Evolutionary conservation across 768 basidiomycete species (phyloP), one percentile per base, ranked within the genome.

Genomic region (Auriscalpium vulgare): DNA sequence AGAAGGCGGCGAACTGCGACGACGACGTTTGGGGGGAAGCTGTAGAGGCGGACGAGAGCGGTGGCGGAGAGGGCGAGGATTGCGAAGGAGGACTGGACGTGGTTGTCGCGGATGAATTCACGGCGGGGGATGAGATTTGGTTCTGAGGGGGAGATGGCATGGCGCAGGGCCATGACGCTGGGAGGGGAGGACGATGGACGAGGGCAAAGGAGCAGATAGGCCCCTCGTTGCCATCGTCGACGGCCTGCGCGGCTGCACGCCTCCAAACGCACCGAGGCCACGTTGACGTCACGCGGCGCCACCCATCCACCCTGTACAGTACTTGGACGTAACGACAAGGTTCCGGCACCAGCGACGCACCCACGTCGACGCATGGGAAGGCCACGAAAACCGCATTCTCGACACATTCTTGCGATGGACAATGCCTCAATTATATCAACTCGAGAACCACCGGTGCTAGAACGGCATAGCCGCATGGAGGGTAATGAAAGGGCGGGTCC

Each of bases 41-140:
- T 82, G 67, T 87, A 88, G 55, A 89, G 78, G 55, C 87, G 75
- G 61, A 90, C 75, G 63, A 78, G 75, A 61, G 79, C 82, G 21
- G 83, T 70, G 58, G 82, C 76, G 11, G 86, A 79, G 58, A 90
- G 72, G n/a, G 88, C 79, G 47, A 90, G 74, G 56, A 90, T 76
- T 35, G 84, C 78, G 68, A 90, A 90, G 17, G 81, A 71, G 63
- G 81, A 87, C 43, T 72, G 67, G 14, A 77, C 74, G 8, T 72
- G 75, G 52, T 76, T 77, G 63, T 86, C 80, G 37, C 77, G 80
- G 57, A 85, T 71, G 68, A 90, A 90, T 70, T 90, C 88, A 65
- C 80, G 84, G 64, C 88, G 72, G 19, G 88, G 88, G 37, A 76
- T 75, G 60, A 89, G 85, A 53, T 75, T 73, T 60, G 75, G 68